Evolutionary conservation across 495 filamentous ascomycete species (phyloP), one percentile per base, ranked within the genome.

Genomic region (Clavariopsis aquatica): DNA sequence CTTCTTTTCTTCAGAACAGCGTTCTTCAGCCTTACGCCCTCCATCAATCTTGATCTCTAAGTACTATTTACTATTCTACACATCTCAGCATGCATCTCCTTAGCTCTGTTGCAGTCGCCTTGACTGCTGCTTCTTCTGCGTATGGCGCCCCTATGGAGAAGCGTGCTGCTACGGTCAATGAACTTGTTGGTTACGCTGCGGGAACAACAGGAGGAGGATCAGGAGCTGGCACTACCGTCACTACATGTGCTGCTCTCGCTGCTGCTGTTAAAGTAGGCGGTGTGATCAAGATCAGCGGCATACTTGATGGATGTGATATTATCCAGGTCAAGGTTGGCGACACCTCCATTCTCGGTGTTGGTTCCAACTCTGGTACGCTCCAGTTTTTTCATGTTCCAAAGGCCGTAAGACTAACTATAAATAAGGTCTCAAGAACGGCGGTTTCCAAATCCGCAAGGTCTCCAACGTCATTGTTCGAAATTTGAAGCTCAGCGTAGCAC

Each of bases 271-370:
- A 43, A 29, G 43, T 46, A 5, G 55, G 55, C 8, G 55, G 55
- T 15, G 55, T 58, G 27, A 58, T 58, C 43, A 58, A 58, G 31
- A 58, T 58, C 55, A 58, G 29, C 23, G 55, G 55, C 10, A 46
- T 45, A 13, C 43, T 58, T 10, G 29, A 43, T 27, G 55, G 55
- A 22, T 58, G 55, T 24, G 55, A 34, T 15, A 58, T 46, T 34
- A 47, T 58, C 23, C 9, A 58, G 27, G n/a, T 58, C 24, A 22
- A 8, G 5, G 12, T 6, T 3, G 38, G 38, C 13, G 24, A 58
- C 27, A 58, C 34, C 34, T 58, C 55, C 43, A 43, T 58, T 22
- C 55, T 58, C 19, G 55, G 55, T 45, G 55, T 58, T 13, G 55
- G 55, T 19, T 19, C 29, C 17, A 29, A 24, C 20, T 58, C 55